A percentile compares a stretch with the other conserved stretches of the same genome.
These are phyloP conservation scores for Malassezia yamatoensis DNA, from an alignment of 1,284 basidiomycete species.

Conservation along the genomic window DNA sequence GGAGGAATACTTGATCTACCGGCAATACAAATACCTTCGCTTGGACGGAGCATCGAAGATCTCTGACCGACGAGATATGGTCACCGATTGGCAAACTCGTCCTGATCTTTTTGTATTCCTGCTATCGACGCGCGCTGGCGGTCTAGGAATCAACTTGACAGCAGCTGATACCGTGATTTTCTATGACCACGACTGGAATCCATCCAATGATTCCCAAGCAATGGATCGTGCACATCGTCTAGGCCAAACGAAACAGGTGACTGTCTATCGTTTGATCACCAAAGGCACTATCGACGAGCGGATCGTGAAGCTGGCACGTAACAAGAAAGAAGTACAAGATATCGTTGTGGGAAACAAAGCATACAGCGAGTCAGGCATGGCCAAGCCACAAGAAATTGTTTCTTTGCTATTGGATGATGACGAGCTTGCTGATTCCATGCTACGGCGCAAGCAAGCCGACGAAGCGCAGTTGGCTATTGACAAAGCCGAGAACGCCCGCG, in stretches of 20 bases:
- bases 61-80: constrained; percentile 95
- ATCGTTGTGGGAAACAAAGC: constrained; percentile 97
- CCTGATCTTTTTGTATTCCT: constrained; percentile 53
- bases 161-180: constrained; percentile 89
- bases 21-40: constrained; percentile 94
- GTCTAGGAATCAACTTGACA: constrained; percentile 94
- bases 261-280: constrained; percentile 92
- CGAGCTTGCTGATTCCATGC: constrained; percentile 50
- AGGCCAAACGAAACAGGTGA: constrained; percentile 96
- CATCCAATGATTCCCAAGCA: constrained; percentile 83
- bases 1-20: constrained; percentile 95
- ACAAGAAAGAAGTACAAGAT: constrained; percentile 60
- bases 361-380: constrained; percentile 54
- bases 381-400: constrained; percentile 93
- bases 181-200: constrained; percentile 99
- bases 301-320: constrained; percentile 59
- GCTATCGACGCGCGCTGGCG: constrained; percentile 90
- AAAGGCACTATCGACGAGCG: constrained; percentile 97
- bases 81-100: constrained; percentile 98
- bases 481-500: constrained; percentile 43
- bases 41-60: constrained; percentile 91
- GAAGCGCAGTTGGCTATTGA: constrained; percentile 40
- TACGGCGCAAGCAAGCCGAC: constrained; percentile 45
- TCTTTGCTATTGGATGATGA: constrained; percentile 91
- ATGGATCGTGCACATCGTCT: constrained; percentile 99